Evolutionary conservation across 2,329 filamentous ascomycete genomes (phyloP).

Genomic region (Sclerotinia subarctica): DNA sequence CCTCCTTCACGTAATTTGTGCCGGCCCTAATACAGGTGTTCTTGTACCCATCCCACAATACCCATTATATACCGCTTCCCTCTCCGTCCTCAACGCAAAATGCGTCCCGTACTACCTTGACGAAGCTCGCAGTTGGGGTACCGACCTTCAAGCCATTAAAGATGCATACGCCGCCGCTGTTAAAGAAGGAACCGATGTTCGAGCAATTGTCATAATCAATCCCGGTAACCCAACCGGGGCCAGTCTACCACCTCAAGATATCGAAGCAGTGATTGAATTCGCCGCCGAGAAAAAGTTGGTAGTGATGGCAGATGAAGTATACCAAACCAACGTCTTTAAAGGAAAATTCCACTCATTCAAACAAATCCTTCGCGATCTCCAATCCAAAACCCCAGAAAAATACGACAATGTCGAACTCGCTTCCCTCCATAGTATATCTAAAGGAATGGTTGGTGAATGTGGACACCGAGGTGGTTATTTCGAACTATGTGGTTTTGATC

Average conservation of each 20-base stretch:
- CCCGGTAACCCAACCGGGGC: constrained; percentile 96
- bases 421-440: constrained; percentile 89
- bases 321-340: constrained; percentile 97
- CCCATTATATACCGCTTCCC: constrained; percentile 91
- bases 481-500: constrained; percentile 86
- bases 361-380: constrained; percentile 75
- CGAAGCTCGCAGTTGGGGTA: constrained; percentile 83
- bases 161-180: constrained; percentile 71
- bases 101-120: constrained; percentile 94
- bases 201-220: constrained; percentile 96
- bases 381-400: constrained; percentile 68
- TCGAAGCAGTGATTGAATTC: constrained; percentile 81
- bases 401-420: constrained; percentile 87
- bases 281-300: constrained; percentile 83
- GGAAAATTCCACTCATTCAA: constrained; percentile 97
- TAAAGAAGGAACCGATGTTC: constrained; percentile 76
- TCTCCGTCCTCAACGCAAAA: constrained; percentile 78
- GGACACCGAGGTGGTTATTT: constrained; percentile 98
- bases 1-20: constrained; percentile 84
- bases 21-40: constrained; percentile 71
- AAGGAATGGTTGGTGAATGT: constrained; percentile 99
- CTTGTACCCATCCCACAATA: constrained; percentile 97
- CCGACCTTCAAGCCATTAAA: constrained; percentile 75
- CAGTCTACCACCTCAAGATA: constrained; percentile 72
- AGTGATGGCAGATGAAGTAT: constrained; percentile 93